Evolutionary conservation across 495 filamentous ascomycete genomes (phyloP).

Genomic region (Aspergillus diversus): DNA sequence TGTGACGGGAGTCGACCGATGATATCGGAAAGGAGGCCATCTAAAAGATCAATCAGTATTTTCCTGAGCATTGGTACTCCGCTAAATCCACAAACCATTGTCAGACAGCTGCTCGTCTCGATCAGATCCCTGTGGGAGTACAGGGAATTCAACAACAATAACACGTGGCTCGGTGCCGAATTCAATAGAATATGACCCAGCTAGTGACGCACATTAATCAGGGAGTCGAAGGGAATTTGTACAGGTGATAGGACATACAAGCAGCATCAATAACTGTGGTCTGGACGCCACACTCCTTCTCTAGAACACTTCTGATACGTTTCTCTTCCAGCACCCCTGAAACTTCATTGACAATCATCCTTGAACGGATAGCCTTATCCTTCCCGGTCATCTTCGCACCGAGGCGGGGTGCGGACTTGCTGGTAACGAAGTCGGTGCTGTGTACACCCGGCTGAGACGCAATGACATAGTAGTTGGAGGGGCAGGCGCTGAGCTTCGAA

Average conservation of each 20-base stretch:
- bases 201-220: conserved; percentile 34
- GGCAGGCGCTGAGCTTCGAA: conserved; percentile 62
- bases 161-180: conserved; percentile 53
- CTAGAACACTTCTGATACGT: conserved; percentile 54
- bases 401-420: conserved; percentile 63
- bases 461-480: conserved; percentile 78
- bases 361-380: conserved; percentile 53
- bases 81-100: conserved; percentile 44
- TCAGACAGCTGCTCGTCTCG: conserved; percentile 48
- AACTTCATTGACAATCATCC: conserved; percentile 62
- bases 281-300: conserved; percentile 56
- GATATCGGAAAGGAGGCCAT: conserved; percentile 62
- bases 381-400: conserved; percentile 53
- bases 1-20: conserved; percentile 57
- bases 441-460: conserved; percentile 78
- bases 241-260: conserved; percentile 48
- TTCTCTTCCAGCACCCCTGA: conserved; percentile 61
- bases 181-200: conserved; percentile 47
- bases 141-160: conserved; percentile 56
- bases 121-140: conserved; percentile 43
- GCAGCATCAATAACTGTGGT: conserved; percentile 62
- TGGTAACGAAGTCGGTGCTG: conserved; percentile 62
- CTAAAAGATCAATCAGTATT: conserved; percentile 38
- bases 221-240: not conserved
- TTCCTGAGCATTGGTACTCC: not conserved